Evolutionary conservation across 257 asterid species (phyloP), one percentile per base, ranked within the genome.

Genomic region (Agastache rugosa): DNA sequence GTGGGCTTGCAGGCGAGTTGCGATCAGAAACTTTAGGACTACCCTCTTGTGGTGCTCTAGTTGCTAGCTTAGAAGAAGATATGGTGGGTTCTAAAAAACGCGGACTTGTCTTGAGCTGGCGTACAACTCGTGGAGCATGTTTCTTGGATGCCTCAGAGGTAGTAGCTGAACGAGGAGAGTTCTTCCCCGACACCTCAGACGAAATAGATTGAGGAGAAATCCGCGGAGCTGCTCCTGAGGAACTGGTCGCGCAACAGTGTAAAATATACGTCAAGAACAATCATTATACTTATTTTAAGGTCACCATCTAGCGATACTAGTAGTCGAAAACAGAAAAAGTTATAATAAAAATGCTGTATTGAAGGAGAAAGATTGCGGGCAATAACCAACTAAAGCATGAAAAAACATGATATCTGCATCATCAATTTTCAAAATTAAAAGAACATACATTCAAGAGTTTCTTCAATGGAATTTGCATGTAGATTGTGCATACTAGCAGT

Each of bases 21-120:
- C 81, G 82, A 39, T 85, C 84, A 1, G 74, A 67, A 39, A 81
- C 88, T 69, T 84, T 83, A 47, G 89, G 83, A 75, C 86, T 87
- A 56, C 77, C 79, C 71, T 87, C 96, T 71, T 82, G 87, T 1
- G 85, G 86, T 17, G 85, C 77, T 76, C 75, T 84, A 71, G 81
- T 78, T 14, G 85, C 82, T 58, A 76, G 72, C 74, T 83, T 87
- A 2, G 85, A 80, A 34, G 96, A 81, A 34, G 90, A 85, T 6
- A 83, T 81, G 8, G 89, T 80, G 19, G 77, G 87, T 10, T 87
- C 92, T 11, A 85, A 78, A 71, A 82, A 89, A 5, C 76, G 79
- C 27, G 88, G 75, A 11, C 80, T 73, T 2, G 87, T 80, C 87
- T 83, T 88, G 61, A 90, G 89, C 79, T 88, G 89, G 54, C 96